phyloP scores from a whole-genome alignment of 2,329 filamentous ascomycete species.

The Pyrenochaeta sp. region DNA sequence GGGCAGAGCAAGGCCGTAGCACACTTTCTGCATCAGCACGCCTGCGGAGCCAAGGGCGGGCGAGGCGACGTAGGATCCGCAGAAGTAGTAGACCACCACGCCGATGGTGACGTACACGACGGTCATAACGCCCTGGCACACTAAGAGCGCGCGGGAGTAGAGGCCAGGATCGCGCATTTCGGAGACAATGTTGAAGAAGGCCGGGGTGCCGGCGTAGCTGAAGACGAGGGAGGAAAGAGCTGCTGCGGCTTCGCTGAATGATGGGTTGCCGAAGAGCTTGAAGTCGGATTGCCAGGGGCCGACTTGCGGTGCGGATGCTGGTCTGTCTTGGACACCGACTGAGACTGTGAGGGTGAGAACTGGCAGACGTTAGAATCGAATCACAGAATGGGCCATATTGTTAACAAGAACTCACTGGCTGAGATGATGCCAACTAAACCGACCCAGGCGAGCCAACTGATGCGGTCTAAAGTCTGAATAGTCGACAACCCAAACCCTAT shows the following conservation, averaged over 20 bases:
- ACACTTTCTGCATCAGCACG: slow-evolving; percentile 65
- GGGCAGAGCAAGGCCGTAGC: slow-evolving; percentile 72
- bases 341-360: slow-evolving; percentile 34
- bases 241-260: slow-evolving; percentile 25
- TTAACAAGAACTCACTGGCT: slow-evolving; percentile 28
- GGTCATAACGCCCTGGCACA: slow-evolving; percentile 68
- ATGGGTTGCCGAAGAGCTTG: slow-evolving; percentile 22
- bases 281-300: slow-evolving; percentile 32
- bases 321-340: slow-evolving; percentile 34
- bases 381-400: too few relatives aligned
- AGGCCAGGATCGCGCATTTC: slow-evolving; percentile 69
- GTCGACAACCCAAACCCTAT: slow-evolving; percentile 58
- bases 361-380: too few relatives aligned
- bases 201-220: slow-evolving; percentile 63
- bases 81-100: slow-evolving; percentile 72
- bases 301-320: slow-evolving; percentile 27
- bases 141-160: slow-evolving; percentile 62
- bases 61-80: slow-evolving; percentile 66
- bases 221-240: slow-evolving; percentile 33
- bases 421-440: slow-evolving; percentile 29
- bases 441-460: slow-evolving; percentile 36
- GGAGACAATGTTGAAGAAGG: slow-evolving; percentile 72
- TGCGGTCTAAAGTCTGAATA: slow-evolving; percentile 49
- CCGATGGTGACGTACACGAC: slow-evolving; percentile 70
- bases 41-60: slow-evolving; percentile 72